phyloP scores from a whole-genome alignment of 257 asterid genomes.

The Solanum piurae region DNA sequence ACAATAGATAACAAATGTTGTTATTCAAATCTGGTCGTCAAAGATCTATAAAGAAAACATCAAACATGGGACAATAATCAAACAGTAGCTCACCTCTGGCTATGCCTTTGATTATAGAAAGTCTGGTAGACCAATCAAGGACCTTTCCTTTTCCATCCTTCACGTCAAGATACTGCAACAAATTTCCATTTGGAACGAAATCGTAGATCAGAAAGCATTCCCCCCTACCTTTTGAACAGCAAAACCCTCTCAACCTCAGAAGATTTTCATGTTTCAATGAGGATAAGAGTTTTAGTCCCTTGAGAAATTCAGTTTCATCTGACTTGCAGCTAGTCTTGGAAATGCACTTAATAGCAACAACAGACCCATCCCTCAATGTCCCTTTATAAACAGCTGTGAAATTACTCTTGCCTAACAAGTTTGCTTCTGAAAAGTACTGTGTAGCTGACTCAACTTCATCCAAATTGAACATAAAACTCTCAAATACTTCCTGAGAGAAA shows the following conservation, averaged over 20 bases:
- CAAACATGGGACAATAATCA: neutral
- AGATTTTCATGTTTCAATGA: constrained; percentile 77
- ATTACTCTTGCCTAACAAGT: constrained; percentile 71
- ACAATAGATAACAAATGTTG: neutral
- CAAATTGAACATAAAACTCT: constrained; percentile 69
- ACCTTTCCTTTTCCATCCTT: constrained; percentile 40
- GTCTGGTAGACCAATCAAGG: constrained; percentile 79
- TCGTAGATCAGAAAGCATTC: constrained; percentile 91
- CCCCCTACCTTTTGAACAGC: constrained; percentile 91
- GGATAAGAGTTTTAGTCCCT: constrained; percentile 64
- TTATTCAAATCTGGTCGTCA: neutral
- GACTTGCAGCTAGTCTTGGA: constrained; percentile 89
- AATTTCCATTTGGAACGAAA: constrained; percentile 68
- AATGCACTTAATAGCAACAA: constrained; percentile 78
- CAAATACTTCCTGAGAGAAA: constrained; percentile 73
- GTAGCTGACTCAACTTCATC: constrained; percentile 94
- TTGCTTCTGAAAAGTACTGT: constrained; percentile 65
- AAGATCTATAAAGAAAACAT: neutral
- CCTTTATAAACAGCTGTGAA: constrained; percentile 80
- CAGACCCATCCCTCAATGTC: constrained; percentile 62
- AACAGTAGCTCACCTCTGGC: constrained; percentile 55
- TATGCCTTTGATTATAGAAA: constrained; percentile 63
- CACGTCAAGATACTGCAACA: constrained; percentile 63
- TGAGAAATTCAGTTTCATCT: constrained; percentile 69
- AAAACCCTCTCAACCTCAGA: constrained; percentile 78